Base-by-base conservation (phyloP, 1,284 basidiomycete genomes). In the Rhodotorula sp. region DNA sequence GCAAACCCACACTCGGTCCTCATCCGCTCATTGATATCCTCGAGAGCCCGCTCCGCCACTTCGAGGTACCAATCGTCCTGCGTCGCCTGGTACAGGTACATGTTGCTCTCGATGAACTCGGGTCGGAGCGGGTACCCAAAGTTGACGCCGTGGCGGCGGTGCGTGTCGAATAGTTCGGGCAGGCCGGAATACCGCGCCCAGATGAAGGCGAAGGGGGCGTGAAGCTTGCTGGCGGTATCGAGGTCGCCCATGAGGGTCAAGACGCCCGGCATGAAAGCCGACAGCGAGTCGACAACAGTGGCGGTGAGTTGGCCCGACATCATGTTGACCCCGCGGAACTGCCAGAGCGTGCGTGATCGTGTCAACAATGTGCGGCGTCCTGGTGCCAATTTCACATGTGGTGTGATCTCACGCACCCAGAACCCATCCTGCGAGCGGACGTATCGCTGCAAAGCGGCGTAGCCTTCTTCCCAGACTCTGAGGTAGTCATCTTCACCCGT, bases 31-130 rank as follows among this genome's bases (percentile, higher is more conserved):
- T 84, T 86, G 47, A 97, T 82, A 79, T 97, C 94, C 67, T 85
- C 83, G 34, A 97, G 82, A 39, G 96, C 85, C 12, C 90, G 87
- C 80, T 94, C 92, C 48, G 91, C 94, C 16, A 97, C 88, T 71
- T 93, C 89, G 2, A 97, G 87, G 81, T 97, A 97, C 80, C 92
- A 93, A 12, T 91, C 85, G 80, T 97, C 95, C 65, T 86, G 87
- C 4, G 94, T 97, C 26, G 94, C 94, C 91, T 94, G 76, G 79
- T 97, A 95, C 16, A 97, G 84, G 82, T 95, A 96, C 87, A 93
- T 95, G 4, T 62, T 57, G 62, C 54, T 56, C 62, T 56, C 43
- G 52, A 56, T 56, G 43, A 57, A 64, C 47, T 29, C 57, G 93
- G 81, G 79, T 43, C 80, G 64, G 1, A 80, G 70, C 3, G 79